A percentile compares a stretch with the other conserved stretches of the same genome.
These are phyloP conservation scores for Saccharomycopsis sp. DNA, from an alignment of 805 yeast species.

Conservation along the genomic window DNA sequence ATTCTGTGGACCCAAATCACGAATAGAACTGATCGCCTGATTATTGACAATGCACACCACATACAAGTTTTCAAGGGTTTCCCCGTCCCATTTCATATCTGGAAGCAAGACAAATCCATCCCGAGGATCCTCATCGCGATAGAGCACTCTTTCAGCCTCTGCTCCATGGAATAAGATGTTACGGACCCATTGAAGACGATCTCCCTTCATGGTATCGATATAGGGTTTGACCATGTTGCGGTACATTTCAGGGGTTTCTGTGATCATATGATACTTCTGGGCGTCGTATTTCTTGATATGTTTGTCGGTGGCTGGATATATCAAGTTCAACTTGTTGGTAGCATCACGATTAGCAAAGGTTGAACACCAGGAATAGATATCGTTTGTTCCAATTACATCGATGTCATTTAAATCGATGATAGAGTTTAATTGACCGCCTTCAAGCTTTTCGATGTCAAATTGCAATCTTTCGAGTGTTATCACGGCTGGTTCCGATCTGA, in stretches of 20 bases:
- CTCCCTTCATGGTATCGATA: constrained; percentile 68
- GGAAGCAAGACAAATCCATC: constrained; percentile 75
- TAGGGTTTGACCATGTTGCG: constrained; percentile 58
- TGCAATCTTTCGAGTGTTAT: constrained; percentile 68
- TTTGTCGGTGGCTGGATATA: constrained; percentile 83
- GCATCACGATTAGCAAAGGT: constrained; percentile 46
- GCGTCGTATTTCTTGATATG: constrained; percentile 73
- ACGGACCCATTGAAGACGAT: constrained; percentile 80
- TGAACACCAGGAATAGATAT: constrained; percentile 75
- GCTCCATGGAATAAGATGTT: constrained; percentile 77
- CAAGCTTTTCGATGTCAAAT: constrained; percentile 30
- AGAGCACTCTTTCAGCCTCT: constrained; percentile 76
- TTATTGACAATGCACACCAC: constrained; percentile 70
- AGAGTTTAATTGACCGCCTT: background rate
- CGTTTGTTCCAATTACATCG: constrained; percentile 53
- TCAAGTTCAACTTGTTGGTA: constrained; percentile 63
- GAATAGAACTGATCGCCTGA: constrained; percentile 59
- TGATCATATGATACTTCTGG: constrained; percentile 53
- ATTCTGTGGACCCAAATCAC: constrained; percentile 54
- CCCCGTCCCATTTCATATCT: constrained; percentile 95
- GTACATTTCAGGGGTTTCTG: constrained; percentile 81
- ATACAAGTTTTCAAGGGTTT: constrained; percentile 62
- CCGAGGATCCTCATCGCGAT: constrained; percentile 41
- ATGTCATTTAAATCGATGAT: constrained; percentile 4
- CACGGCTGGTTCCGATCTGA: constrained; percentile 57